Evolutionary conservation across 31 red algal species (phyloP).

Genomic region (Porphyra umbilicalis): DNA sequence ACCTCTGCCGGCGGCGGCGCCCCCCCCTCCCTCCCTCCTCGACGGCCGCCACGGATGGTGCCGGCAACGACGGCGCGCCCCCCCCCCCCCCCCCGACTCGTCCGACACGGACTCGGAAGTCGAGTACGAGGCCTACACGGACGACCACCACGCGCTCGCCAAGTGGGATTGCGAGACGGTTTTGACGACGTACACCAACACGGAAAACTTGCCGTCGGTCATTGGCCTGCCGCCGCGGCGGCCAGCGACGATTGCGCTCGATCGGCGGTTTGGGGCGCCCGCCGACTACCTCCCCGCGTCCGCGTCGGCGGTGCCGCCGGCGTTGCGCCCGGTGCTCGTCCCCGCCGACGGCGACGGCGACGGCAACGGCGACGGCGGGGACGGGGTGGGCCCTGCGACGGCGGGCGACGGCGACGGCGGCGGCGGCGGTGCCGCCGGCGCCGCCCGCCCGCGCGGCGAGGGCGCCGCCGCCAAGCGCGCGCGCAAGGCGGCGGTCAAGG

Average conservation of each 20-base stretch:
- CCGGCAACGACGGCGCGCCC: background rate
- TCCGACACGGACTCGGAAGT: background rate
- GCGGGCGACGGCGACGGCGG: background rate
- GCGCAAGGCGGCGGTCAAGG: constrained; percentile 56
- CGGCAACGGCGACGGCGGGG: constrained; percentile 4
- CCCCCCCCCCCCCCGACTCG: background rate
- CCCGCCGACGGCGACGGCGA: constrained; percentile 1
- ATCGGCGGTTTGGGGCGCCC: constrained; percentile 2
- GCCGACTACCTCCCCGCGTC: constrained; percentile 44
- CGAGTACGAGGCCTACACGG: background rate
- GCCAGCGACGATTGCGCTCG: background rate
- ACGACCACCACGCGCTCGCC: background rate
- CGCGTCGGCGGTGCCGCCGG: constrained; percentile 36
- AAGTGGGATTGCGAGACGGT: constrained; percentile 89
- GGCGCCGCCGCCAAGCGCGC: constrained; percentile 39
- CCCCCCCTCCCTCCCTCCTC: no score
- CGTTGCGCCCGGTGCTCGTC: constrained; percentile 9
- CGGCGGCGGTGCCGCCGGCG: background rate
- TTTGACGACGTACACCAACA: constrained; percentile 59
- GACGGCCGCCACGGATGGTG: no score
- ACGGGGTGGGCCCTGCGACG: constrained; percentile 12
- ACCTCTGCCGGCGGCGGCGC: background rate
- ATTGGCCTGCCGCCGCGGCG: constrained; percentile 36
- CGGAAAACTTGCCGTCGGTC: constrained; percentile 74
- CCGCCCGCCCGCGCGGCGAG: constrained; percentile 22